Evolutionary conservation across 73 alveolate genomes (phyloP), one percentile per base, ranked within the genome.

Genomic region (Paramecium biaurelia): DNA sequence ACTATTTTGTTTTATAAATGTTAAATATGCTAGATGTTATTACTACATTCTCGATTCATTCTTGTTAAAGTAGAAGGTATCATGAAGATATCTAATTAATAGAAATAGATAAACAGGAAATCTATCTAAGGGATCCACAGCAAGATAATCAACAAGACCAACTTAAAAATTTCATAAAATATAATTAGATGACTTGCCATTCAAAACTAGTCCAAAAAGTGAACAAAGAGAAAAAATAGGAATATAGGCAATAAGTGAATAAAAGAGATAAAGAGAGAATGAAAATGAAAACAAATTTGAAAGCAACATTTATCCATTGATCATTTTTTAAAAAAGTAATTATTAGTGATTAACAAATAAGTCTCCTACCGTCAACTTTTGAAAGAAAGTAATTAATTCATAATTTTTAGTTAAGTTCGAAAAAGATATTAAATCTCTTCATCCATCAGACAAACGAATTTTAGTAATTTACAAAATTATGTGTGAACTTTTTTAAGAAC

Each of bases 341-440:
- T 23, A 23, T 63, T 63, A 63, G 84, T 63, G 84, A 26, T 23
- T 63, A 63, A 58, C 20, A 63, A 63, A 14, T 63, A 26, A 63
- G 84, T 63, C 45, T 63, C 84, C 84, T 63, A 63, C 84, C 84
- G 84, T 30, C 8, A 63, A 49, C 84, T 63, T 12, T 63, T 63
- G 26, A 63, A 63, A 63, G 84, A 63, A 63, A 63, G 84, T 63
- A 63, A 63, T 30, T 63, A 30, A 63, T 12, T 63, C 41, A 26
- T 63, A 12, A 63, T 30, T 63, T 30, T 63, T 63, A 63, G 84
- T 63, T 26, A 63, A 63, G 45, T 63, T 63, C 26, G 84, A 63
- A 63, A 45, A 79, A 47, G 72, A 34, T 18, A 45, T 79, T 4
- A 43, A 41, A 23, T 43, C 76, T 24, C 74, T 79, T 18, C 90